These are phyloP conservation scores for Cardamine chenopodiifolia DNA, from an alignment of 345 rosid species.

Conservation along the genomic window DNA sequence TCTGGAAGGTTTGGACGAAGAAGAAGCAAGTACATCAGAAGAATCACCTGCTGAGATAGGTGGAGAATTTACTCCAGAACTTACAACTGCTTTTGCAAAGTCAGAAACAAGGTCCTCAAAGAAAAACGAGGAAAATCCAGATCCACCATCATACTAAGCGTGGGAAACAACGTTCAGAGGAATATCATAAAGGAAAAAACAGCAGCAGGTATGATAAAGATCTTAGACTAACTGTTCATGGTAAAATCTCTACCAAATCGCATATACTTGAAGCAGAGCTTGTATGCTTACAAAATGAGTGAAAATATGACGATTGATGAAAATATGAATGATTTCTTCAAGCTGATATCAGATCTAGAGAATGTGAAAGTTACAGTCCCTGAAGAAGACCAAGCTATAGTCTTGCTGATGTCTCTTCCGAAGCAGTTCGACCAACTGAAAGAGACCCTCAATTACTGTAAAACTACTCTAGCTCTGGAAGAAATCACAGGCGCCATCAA, in stretches of 20 bases:
- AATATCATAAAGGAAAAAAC: not conserved
- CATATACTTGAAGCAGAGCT: not conserved
- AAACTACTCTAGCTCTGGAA: too few relatives aligned
- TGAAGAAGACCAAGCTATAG: too few relatives aligned
- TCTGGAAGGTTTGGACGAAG: too few relatives aligned
- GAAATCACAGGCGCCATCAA: too few relatives aligned
- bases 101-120: not conserved
- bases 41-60: too few relatives aligned
- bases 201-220: too few relatives aligned
- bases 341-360: not conserved
- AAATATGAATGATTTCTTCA: not conserved
- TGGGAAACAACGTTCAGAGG: not conserved
- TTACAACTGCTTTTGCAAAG: too few relatives aligned
- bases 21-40: too few relatives aligned
- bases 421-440: too few relatives aligned
- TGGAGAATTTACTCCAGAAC: too few relatives aligned
- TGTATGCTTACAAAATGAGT: not conserved
- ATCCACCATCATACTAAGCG: not conserved
- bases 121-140: not conserved
- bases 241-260: not conserved
- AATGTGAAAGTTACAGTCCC: not conserved
- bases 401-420: too few relatives aligned
- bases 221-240: not conserved
- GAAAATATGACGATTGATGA: not conserved
- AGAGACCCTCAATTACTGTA: too few relatives aligned